A percentile compares a stretch with the other conserved stretches of the same genome.
Evolutionary conservation across 495 filamentous ascomycete species (phyloP).

Genomic region (Astrothelium macrocarpum): DNA sequence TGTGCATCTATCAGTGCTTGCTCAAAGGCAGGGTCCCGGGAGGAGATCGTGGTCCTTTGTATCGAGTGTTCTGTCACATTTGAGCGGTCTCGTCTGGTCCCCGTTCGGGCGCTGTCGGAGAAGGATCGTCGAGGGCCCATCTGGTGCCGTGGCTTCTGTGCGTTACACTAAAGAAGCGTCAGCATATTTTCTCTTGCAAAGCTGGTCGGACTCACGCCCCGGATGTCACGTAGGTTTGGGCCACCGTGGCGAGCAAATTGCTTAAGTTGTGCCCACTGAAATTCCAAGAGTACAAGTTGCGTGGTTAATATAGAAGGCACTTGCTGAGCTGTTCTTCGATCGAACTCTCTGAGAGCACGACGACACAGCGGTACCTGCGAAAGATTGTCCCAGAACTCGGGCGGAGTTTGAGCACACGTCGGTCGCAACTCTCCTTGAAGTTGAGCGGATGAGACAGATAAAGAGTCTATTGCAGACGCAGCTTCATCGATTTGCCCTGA

Average conservation of each 20-base stretch:
- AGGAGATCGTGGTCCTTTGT: slow-evolving; percentile 7
- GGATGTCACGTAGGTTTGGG: slow-evolving; percentile 20
- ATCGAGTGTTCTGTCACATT: slow-evolving; percentile 8
- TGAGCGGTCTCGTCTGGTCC: not conserved
- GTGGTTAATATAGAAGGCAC: not conserved
- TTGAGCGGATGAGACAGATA: not conserved
- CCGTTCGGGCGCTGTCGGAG: not conserved
- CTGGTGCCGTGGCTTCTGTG: not conserved
- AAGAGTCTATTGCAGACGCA: not conserved
- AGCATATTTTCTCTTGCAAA: slow-evolving; percentile 5
- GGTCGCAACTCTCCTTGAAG: not conserved
- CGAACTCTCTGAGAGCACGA: slow-evolving; percentile 20
- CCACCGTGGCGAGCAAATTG: slow-evolving; percentile 25
- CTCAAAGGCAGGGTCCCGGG: slow-evolving; percentile 9
- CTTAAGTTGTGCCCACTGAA: slow-evolving; percentile 13
- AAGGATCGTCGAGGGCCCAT: slow-evolving; percentile 7
- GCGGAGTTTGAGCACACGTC: slow-evolving; percentile 13
- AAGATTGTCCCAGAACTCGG: slow-evolving; percentile 22
- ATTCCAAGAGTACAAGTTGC: not conserved
- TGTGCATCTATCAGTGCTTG: slow-evolving; percentile 9
- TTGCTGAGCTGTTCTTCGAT: slow-evolving; percentile 20
- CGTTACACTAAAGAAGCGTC: slow-evolving; percentile 10
- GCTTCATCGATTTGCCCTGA: slow-evolving; percentile 1
- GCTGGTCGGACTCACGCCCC: slow-evolving; percentile 17
- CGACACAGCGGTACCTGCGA: slow-evolving; percentile 16